These are phyloP conservation scores for Naganishia kalamii DNA, from an alignment of 768 basidiomycete species.

Conservation along the genomic window DNA sequence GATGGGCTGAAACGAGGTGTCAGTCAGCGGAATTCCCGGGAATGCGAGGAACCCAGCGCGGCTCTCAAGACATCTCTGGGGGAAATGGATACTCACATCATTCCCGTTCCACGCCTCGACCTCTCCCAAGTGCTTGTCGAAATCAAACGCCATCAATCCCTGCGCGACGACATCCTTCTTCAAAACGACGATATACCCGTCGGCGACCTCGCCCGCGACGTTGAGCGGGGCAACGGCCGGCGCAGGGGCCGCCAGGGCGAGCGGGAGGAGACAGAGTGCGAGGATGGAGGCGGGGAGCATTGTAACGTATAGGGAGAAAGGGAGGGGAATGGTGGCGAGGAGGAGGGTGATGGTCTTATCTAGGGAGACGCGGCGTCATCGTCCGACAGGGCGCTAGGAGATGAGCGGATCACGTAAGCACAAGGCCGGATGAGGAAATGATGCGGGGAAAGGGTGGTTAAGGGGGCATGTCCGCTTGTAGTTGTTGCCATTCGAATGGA, in stretches of 20 bases:
- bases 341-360: neutral
- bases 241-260: constrained; percentile 30
- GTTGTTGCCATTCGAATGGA: too few relatives aligned
- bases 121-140: constrained; percentile 67
- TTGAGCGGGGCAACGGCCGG: constrained; percentile 40
- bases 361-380: neutral
- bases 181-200: constrained; percentile 91
- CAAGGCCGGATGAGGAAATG: too few relatives aligned
- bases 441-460: too few relatives aligned
- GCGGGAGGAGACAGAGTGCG: constrained; percentile 23
- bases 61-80: neutral
- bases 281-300: constrained; percentile 13
- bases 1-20: constrained; percentile 26
- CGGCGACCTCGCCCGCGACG: constrained; percentile 44
- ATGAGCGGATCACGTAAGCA: too few relatives aligned
- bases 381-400: too few relatives aligned
- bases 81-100: constrained; percentile 42
- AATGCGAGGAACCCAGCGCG: neutral
- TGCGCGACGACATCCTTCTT: constrained; percentile 58
- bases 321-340: neutral
- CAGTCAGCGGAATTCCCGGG: neutral
- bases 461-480: too few relatives aligned
- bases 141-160: constrained; percentile 54
- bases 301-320: neutral
- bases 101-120: constrained; percentile 59